phyloP scores from a whole-genome alignment of 73 alveolate genomes.

The Stentor roeselii region DNA sequence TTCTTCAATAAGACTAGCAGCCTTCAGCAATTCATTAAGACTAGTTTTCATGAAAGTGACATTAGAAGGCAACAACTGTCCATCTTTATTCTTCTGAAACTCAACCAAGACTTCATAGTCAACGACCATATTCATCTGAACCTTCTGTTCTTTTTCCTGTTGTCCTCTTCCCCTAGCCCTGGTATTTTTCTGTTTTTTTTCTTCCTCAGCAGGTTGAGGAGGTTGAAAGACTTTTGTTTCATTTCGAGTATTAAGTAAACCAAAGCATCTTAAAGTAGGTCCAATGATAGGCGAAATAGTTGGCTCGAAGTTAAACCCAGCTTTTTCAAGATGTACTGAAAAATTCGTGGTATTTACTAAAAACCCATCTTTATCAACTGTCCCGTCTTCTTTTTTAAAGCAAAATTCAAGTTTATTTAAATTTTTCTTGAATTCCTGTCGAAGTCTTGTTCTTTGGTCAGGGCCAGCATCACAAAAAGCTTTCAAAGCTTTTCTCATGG shows the following conservation, averaged over 20 bases:
- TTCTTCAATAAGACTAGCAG: slow-evolving; percentile 73
- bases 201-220: slow-evolving; percentile 61
- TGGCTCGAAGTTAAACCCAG: slow-evolving; percentile 80
- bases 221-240: slow-evolving; percentile 57
- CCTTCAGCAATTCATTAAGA: slow-evolving; percentile 81
- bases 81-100: slow-evolving; percentile 71
- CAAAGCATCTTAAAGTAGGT: slow-evolving; percentile 90
- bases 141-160: slow-evolving; percentile 50
- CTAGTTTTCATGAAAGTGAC: slow-evolving; percentile 81
- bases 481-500: slow-evolving; percentile 85
- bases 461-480: slow-evolving; percentile 79
- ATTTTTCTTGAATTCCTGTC: slow-evolving; percentile 77
- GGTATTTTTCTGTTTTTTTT: slow-evolving; percentile 60
- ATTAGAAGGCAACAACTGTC: slow-evolving; percentile 77
- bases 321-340: slow-evolving; percentile 72
- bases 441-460: slow-evolving; percentile 79
- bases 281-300: slow-evolving; percentile 79
- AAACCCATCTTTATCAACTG: slow-evolving; percentile 76
- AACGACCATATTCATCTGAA: slow-evolving; percentile 33
- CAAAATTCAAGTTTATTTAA: slow-evolving; percentile 85
- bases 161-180: slow-evolving; percentile 59
- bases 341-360: slow-evolving; percentile 70
- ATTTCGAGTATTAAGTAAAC: slow-evolving; percentile 81
- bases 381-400: slow-evolving; percentile 90
- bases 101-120: slow-evolving; percentile 69